These are phyloP conservation scores for Paracorniculantispora psalliotae DNA, from an alignment of 2,329 filamentous ascomycete species.

Conservation along the genomic window DNA sequence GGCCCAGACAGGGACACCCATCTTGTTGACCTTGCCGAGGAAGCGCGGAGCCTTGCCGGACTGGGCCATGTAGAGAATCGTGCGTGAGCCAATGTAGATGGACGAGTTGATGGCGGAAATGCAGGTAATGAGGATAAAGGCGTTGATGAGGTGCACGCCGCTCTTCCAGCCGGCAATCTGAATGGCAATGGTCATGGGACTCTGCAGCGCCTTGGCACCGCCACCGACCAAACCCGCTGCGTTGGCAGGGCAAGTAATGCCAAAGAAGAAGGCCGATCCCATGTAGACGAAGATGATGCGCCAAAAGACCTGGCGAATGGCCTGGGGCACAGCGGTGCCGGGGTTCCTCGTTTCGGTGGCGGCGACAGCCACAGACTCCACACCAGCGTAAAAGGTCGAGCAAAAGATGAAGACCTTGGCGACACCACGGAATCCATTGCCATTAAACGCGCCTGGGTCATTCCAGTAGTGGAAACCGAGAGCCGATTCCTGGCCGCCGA, in stretches of 20 bases:
- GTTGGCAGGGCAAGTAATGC: conserved; percentile 67
- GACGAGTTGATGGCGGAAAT: conserved; percentile 68
- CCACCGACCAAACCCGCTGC: conserved; percentile 46
- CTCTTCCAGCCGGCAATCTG: conserved; percentile 68
- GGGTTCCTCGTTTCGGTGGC: conserved; percentile 58
- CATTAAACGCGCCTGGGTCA: conserved; percentile 62
- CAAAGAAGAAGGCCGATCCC: conserved; percentile 69
- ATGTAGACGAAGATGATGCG: conserved; percentile 61
- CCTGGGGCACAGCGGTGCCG: conserved; percentile 48
- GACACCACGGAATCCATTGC: conserved; percentile 61
- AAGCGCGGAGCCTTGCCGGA: conserved; percentile 65
- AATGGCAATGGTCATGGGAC: conserved; percentile 69
- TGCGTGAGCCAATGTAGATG: conserved; percentile 73
- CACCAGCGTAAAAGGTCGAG: conserved; percentile 66
- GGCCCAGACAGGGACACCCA: conserved; percentile 57
- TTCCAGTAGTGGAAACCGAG: conserved; percentile 70
- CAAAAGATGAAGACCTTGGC: conserved; percentile 65
- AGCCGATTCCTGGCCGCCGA: conserved; percentile 50
- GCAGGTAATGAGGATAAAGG: conserved; percentile 69
- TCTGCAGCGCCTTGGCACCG: conserved; percentile 59
- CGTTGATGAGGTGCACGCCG: conserved; percentile 73
- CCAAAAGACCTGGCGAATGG: conserved; percentile 57
- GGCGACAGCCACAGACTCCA: conserved; percentile 58
- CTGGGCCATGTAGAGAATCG: conserved; percentile 70
- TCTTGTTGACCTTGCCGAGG: conserved; percentile 60